Evolutionary conservation across 202 grass and related monocot species (phyloP), one percentile per base, ranked within the genome.

Genomic region (Schoenoplectus tabernaemontani): DNA sequence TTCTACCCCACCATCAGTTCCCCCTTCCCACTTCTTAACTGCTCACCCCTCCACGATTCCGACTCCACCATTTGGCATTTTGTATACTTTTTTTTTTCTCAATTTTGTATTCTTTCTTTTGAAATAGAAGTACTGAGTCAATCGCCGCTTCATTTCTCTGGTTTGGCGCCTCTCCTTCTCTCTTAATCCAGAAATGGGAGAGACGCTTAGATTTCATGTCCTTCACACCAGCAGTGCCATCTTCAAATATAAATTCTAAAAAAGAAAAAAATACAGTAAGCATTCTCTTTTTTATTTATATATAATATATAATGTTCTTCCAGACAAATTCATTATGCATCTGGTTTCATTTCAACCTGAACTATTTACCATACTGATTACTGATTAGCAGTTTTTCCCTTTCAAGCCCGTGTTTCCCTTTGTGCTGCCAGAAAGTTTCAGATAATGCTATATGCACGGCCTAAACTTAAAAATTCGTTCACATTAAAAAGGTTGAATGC

Each of bases 161-260:
- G 11, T 71, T 80, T 71, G 76, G 59, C 76, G 70, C 86, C 48
- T 77, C 23, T 78, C 57, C 57, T 5, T 78, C 24, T 68, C 41
- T 71, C 37, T 57, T 19, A 44, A 37, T 79, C 9, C 13, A 10
- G 11, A 79, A 34, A 67, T 82, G 70, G 54, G 47, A 33, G 9
- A 76, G 32, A n/a, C 19, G 24, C 1, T 47, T 51, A 74, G 62
- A 82, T 34, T 57, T 80, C 43, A 79, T 67, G 58, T 84, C 79
- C 80, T 66, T 75, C 13, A 34, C 7, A 44, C n/a, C n/a, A 46
- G 12, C 36, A 19, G 47, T 68, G 64, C 2, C 77, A 4, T 59
- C 81, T 81, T 60, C 61, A 81, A 73, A 83, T n/a, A 54, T 80
- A 53, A 73, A 28, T 82, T 84, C 78, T 69, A 77, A 80, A 84